Percentiles rank a stretch among this genome's conserved stretches.
These are phyloP conservation scores for Phytophthora europaea DNA, from an alignment of 352 stramenopile species.

Conservation along the genomic window DNA sequence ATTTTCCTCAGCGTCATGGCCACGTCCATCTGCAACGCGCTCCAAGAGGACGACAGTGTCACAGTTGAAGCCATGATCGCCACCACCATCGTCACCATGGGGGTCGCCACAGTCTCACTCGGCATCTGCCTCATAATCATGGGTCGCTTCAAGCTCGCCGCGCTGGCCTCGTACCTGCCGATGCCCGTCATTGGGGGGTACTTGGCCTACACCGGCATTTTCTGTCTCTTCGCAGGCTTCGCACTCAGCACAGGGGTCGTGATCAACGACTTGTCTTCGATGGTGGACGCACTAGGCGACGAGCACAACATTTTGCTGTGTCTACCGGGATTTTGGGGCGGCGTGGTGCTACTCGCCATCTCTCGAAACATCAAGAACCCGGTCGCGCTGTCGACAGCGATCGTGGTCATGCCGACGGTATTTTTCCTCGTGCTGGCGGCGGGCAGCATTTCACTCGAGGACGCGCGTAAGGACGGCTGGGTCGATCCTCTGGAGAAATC, in stretches of 20 bases:
- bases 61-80: conserved; percentile 86
- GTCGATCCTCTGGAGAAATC: conserved; percentile 69
- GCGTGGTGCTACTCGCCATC: conserved; percentile 80
- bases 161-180: conserved; percentile 96
- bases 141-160: conserved; percentile 93
- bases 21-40: conserved; percentile 83
- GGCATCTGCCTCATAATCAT: conserved; percentile 94
- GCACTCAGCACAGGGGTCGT: conserved; percentile 90
- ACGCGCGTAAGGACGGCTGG: conserved; percentile 93
- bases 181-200: conserved; percentile 98
- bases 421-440: conserved; percentile 94
- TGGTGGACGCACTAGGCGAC: conserved; percentile 60
- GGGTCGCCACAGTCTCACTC: conserved; percentile 90
- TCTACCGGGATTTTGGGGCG: conserved; percentile 83
- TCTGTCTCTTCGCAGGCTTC: conserved; percentile 93
- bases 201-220: conserved; percentile 98
- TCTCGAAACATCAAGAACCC: conserved; percentile 75
- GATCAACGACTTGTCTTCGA: conserved; percentile 88
- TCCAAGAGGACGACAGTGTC: conserved; percentile 65
- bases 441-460: conserved; percentile 79
- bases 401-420: conserved; percentile 85
- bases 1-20: conserved; percentile 98
- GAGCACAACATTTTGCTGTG: conserved; percentile 81
- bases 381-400: conserved; percentile 73
- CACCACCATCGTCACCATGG: conserved; percentile 95